A percentile compares a stretch with the other conserved stretches of the same genome.
These are phyloP conservation scores for Malbranchea zuffiana DNA, from an alignment of 2,329 filamentous ascomycete species.

Conservation along the genomic window DNA sequence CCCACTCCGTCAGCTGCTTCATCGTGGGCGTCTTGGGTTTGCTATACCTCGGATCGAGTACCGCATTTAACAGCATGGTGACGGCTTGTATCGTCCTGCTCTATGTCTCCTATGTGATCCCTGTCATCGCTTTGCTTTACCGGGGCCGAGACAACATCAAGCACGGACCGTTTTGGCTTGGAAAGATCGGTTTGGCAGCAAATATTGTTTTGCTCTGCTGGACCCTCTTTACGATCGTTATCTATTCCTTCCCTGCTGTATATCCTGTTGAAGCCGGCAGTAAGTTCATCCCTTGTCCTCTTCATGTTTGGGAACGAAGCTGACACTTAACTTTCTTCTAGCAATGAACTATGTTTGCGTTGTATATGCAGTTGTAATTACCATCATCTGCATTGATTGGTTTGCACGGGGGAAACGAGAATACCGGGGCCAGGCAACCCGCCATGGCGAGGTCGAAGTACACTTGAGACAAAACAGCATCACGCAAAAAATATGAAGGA, in stretches of 20 bases:
- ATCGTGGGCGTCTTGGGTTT: conserved; percentile 39
- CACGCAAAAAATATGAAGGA: neutral
- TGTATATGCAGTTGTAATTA: conserved; percentile 27
- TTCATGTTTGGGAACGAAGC: neutral
- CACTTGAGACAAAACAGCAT: conserved; percentile 7
- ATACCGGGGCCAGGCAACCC: conserved; percentile 21
- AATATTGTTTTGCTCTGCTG: conserved; percentile 38
- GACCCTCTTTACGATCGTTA: conserved; percentile 40
- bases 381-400: conserved; percentile 30
- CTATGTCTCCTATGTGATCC: conserved; percentile 39
- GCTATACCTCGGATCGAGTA: conserved; percentile 36
- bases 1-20: conserved; percentile 34
- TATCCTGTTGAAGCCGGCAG: conserved; percentile 27
- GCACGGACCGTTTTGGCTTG: conserved; percentile 41
- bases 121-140: conserved; percentile 37
- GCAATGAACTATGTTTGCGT: conserved; percentile 37
- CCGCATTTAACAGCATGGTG: conserved; percentile 35
- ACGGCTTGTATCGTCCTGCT: conserved; percentile 40
- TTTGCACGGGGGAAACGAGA: conserved; percentile 22
- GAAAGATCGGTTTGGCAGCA: conserved; percentile 31
- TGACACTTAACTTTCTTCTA: conserved; percentile 10
- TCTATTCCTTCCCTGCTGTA: conserved; percentile 35
- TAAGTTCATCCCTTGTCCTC: conserved; percentile 19
- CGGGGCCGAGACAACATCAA: conserved; percentile 36
- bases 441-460: conserved; percentile 18